phyloP scores from a whole-genome alignment of 768 basidiomycete species.

The Xerocomellus amylosporus region DNA sequence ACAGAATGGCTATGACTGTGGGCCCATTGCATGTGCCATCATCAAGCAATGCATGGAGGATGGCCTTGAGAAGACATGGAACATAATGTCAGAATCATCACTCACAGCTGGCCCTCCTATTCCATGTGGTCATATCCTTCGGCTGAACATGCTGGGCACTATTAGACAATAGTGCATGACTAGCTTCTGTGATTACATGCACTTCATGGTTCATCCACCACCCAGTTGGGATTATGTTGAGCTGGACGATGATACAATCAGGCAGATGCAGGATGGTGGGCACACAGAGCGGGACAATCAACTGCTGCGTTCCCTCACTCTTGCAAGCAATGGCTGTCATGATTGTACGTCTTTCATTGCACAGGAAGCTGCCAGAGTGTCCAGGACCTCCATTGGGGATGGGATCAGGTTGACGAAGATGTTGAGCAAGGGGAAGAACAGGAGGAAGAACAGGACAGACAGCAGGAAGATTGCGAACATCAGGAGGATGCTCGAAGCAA shows the following conservation, averaged over 20 bases:
- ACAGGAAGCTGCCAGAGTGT: too few species aligned
- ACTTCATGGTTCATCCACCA: neutral
- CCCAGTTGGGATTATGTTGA: neutral
- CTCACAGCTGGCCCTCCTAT: neutral
- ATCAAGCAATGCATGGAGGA: neutral
- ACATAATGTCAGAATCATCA: too few species aligned
- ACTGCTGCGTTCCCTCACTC: neutral
- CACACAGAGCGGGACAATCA: neutral
- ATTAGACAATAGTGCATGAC: neutral
- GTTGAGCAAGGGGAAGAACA: too few species aligned
- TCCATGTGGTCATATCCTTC: slow-evolving; percentile 1
- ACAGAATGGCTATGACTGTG: slow-evolving; percentile 10
- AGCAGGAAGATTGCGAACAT: too few species aligned
- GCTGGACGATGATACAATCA: neutral
- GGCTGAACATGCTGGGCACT: neutral
- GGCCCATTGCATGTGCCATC: neutral
- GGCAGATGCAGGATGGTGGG: neutral
- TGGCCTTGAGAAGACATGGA: neutral
- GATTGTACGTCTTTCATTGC: neutral
- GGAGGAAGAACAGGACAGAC: too few species aligned
- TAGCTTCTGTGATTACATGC: neutral
- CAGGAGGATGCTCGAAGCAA: too few species aligned
- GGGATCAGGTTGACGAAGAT: too few species aligned
- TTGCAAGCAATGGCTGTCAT: neutral
- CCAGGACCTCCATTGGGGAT: too few species aligned